These are phyloP conservation scores for Sugiyamaella castrensis DNA, from an alignment of 1,139 yeast species.

Conservation along the genomic window DNA sequence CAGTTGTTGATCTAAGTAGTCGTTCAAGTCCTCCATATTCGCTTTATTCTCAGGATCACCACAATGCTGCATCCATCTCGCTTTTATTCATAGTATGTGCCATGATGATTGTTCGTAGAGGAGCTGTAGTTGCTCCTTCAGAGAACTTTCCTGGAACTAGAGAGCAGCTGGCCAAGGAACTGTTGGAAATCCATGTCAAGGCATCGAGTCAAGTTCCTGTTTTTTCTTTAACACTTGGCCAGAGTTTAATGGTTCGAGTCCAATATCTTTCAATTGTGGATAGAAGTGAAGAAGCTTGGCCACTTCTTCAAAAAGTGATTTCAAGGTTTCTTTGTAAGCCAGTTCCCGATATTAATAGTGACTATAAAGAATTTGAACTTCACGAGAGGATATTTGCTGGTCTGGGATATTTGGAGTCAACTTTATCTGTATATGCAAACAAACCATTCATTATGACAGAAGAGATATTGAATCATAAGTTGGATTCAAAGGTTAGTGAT, in stretches of 20 bases:
- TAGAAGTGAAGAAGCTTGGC: slow-evolving; percentile 1
- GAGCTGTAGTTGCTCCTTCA: slow-evolving; percentile 6
- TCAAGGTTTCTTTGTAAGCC: slow-evolving; percentile 3
- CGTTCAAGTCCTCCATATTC: neutral
- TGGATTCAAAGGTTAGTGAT: slow-evolving; percentile 3
- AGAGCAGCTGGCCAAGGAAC: slow-evolving; percentile 8
- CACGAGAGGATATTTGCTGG: neutral
- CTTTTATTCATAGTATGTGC: slow-evolving; percentile 15
- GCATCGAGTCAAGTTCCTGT: slow-evolving; percentile 5
- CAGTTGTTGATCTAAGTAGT: slow-evolving; percentile 10
- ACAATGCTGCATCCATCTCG: slow-evolving; percentile 7
- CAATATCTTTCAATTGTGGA: slow-evolving; percentile 9
- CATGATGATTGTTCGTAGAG: slow-evolving; percentile 12
- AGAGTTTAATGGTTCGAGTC: slow-evolving; percentile 9
- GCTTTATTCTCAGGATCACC: neutral
- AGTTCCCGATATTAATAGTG: neutral
- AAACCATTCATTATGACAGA: slow-evolving; percentile 4
- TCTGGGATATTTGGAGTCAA: slow-evolving; percentile 11
- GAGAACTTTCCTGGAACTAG: slow-evolving; percentile 8
- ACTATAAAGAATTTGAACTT: neutral
- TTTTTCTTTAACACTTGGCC: slow-evolving; percentile 8
- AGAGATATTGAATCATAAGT: neutral
- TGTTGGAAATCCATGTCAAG: slow-evolving; percentile 8
- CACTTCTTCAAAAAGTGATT: slow-evolving; percentile 1
- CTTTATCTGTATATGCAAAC: slow-evolving; percentile 7